A percentile compares a stretch with the other conserved stretches of the same genome.
Conservation (phyloP, 1,284 basidiomycete species). For the Rhodofomes roseus region DNA sequence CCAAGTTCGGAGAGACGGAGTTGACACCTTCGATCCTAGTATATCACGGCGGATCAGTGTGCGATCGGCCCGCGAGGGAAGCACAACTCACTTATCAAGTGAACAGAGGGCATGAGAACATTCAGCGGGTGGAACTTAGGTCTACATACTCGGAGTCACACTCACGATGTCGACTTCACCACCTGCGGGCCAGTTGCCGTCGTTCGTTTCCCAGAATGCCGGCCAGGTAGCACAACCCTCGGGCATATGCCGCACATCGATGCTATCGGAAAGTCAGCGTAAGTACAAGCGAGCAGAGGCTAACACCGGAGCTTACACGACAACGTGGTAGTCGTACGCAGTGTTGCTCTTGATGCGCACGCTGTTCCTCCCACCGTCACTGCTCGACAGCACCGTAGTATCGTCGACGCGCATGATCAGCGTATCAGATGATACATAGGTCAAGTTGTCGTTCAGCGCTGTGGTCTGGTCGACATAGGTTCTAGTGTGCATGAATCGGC, state of each 20-base stretch:
- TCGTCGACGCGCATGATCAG: conserved; percentile 48
- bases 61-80: background rate
- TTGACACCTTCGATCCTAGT: conserved; percentile 58
- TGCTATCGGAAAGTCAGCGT: conserved; percentile 19
- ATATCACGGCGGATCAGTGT: background rate
- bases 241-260: conserved; percentile 54
- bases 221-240: conserved; percentile 69
- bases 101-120: background rate
- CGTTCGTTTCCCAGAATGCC: conserved; percentile 43
- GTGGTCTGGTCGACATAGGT: conserved; percentile 34
- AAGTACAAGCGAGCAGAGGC: background rate
- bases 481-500: conserved; percentile 14
- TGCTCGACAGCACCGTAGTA: conserved; percentile 39
- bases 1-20: conserved; percentile 43
- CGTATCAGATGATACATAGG: conserved; percentile 28
- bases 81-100: background rate
- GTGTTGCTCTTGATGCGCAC: conserved; percentile 53
- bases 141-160: conserved; percentile 16
- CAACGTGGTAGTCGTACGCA: conserved; percentile 50
- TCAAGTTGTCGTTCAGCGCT: conserved; percentile 29
- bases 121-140: background rate
- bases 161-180: conserved; percentile 33
- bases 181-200: conserved; percentile 29
- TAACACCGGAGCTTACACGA: conserved; percentile 41
- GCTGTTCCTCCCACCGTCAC: conserved; percentile 55